Conservation (phyloP, 352 stramenopile species). For the Globisporangium cystogenes region DNA sequence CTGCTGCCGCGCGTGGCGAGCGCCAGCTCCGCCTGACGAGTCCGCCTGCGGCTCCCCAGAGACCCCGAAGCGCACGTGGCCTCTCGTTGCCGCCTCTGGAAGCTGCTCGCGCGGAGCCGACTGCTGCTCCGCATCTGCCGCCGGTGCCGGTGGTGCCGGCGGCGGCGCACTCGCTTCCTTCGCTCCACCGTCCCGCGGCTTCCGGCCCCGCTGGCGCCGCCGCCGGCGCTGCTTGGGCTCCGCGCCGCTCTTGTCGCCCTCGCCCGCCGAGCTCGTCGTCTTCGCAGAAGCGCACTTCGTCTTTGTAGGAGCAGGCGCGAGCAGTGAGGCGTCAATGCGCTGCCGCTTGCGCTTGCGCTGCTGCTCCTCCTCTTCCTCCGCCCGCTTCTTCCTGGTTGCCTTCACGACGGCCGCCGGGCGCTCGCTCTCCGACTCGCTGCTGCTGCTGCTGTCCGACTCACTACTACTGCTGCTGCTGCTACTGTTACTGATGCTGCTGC, state of each 20-base stretch:
- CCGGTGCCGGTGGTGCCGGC: background rate
- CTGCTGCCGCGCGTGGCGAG: background rate
- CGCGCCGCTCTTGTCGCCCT: too few relatives aligned
- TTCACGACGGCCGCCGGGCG: too few relatives aligned
- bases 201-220: conserved; percentile 8
- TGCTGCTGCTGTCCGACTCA: too few relatives aligned
- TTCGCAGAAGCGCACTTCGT: background rate
- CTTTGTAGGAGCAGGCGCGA: too few relatives aligned
- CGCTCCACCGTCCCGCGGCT: background rate
- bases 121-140: background rate
- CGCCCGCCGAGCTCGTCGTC: background rate
- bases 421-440: too few relatives aligned
- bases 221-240: conserved; percentile 12
- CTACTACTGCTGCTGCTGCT: too few relatives aligned
- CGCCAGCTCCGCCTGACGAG: background rate
- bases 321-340: conserved; percentile 11
- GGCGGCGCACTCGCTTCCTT: background rate
- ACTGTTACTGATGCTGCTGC: too few relatives aligned
- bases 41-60: conserved; percentile 14
- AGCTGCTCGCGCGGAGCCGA: background rate
- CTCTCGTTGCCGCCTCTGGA: conserved; percentile 4
- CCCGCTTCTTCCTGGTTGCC: too few relatives aligned
- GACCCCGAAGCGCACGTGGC: conserved; percentile 39
- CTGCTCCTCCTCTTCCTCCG: too few relatives aligned
- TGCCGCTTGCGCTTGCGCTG: too few relatives aligned